Evolutionary conservation across 140 eudicot species (phyloP).

Genomic region (Anethum foeniculum): DNA sequence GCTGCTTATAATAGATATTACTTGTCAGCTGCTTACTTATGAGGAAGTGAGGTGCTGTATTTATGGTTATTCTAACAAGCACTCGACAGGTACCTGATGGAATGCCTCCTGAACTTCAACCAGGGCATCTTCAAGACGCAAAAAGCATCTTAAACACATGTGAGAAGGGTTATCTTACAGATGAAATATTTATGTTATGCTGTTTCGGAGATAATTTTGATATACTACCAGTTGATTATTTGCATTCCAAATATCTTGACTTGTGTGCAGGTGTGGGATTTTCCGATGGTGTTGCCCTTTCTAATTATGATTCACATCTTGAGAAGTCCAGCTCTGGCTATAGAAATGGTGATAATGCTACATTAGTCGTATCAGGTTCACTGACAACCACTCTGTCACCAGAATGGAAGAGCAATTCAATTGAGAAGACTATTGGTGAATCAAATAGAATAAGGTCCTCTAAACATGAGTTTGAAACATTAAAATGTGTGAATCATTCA

Average conservation of each 20-base stretch:
- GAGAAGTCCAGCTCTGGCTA: slow-evolving; percentile 25
- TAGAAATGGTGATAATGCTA: slow-evolving; percentile 16
- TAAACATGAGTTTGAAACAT: slow-evolving; percentile 18
- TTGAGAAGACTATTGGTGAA: slow-evolving; percentile 23
- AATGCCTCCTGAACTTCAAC: slow-evolving; percentile 40
- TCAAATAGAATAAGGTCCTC: slow-evolving; percentile 13
- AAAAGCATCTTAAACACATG: slow-evolving; percentile 37
- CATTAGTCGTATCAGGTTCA: slow-evolving; percentile 26
- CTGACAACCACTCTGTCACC: slow-evolving; percentile 27
- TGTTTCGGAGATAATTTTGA: slow-evolving; percentile 1
- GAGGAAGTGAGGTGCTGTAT: not conserved
- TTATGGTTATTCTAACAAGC: slow-evolving; percentile 18
- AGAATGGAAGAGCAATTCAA: slow-evolving; percentile 26
- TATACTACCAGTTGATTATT: not conserved
- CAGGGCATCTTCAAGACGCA: slow-evolving; percentile 26
- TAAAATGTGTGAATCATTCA: slow-evolving; percentile 12
- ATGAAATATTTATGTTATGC: slow-evolving; percentile 22
- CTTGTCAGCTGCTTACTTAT: not conserved
- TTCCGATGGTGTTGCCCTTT: slow-evolving; percentile 34
- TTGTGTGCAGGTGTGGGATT: slow-evolving; percentile 44
- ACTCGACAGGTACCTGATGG: slow-evolving; percentile 44
- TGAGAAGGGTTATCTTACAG: slow-evolving; percentile 60
- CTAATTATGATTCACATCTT: slow-evolving; percentile 38
- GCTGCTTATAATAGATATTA: not conserved
- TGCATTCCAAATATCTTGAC: slow-evolving; percentile 2